A percentile compares a stretch with the other conserved stretches of the same genome.
Conservation (phyloP, 2,329 filamentous ascomycete species). For the Chaetoscypha palmicola region DNA sequence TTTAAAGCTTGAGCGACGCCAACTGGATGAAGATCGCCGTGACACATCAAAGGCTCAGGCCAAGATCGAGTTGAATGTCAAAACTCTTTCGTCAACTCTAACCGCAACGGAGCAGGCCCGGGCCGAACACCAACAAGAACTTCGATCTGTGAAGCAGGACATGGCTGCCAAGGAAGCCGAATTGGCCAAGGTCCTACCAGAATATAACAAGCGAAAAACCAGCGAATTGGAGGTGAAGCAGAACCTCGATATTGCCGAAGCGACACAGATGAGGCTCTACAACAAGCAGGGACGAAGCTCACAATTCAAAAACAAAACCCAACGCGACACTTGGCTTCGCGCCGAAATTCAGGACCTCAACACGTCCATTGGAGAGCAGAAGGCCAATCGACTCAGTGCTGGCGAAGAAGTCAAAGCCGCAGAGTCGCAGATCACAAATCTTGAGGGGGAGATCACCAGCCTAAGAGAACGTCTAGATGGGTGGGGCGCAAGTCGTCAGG, state of each 20-base stretch:
- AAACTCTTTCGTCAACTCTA: constrained; percentile 76
- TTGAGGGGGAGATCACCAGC: constrained; percentile 66
- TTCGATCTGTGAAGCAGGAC: constrained; percentile 64
- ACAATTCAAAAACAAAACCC: constrained; percentile 79
- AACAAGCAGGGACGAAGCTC: constrained; percentile 87
- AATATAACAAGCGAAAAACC: constrained; percentile 65
- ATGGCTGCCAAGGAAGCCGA: constrained; percentile 73
- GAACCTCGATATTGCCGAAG: constrained; percentile 69
- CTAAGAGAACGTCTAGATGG: constrained; percentile 70
- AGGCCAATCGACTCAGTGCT: constrained; percentile 76
- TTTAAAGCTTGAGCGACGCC: constrained; percentile 73
- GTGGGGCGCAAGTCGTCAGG: constrained; percentile 66
- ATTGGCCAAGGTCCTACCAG: constrained; percentile 66
- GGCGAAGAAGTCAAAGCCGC: constrained; percentile 73
- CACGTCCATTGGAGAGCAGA: constrained; percentile 67
- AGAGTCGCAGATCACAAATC: constrained; percentile 59
- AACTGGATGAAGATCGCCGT: constrained; percentile 83
- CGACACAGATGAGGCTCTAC: constrained; percentile 69
- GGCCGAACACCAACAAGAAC: constrained; percentile 61
- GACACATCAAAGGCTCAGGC: constrained; percentile 74
- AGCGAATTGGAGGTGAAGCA: constrained; percentile 65
- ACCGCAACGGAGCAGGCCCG: constrained; percentile 68
- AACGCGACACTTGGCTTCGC: constrained; percentile 77
- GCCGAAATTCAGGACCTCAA: constrained; percentile 77
- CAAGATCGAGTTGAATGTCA: constrained; percentile 78